Evolutionary conservation across 2,329 filamentous ascomycete species (phyloP), one percentile per base, ranked within the genome.

Genomic region (Cadophora gregata): DNA sequence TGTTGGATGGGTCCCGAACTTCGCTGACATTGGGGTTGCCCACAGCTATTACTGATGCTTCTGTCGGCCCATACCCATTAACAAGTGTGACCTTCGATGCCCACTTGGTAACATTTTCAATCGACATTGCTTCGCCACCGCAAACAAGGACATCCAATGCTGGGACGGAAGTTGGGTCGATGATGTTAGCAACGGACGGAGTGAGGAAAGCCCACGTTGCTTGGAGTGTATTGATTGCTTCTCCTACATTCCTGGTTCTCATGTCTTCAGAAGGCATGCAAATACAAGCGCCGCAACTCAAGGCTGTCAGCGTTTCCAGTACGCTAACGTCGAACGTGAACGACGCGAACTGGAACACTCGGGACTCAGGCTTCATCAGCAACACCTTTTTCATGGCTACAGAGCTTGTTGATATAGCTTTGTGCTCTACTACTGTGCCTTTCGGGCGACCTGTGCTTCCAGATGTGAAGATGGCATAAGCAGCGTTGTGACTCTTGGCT

Each of bases 251-350:
- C 8, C 33, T 36, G 4, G 79, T 70, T n/a, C 78, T 72, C 21
- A 79, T 72, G 10, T 75, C 72, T 29, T 80, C 78, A 5, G 53
- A 79, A 3, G 79, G 78, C 19, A 80, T 73, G 59, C 79, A 80
- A 7, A 80, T 73, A 59, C 77, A 79, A 12, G 77, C 79, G 45
- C 79, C 79, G 33, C 73, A 66, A 48, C 76, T 71, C 19, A 81
- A 74, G 1, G 69, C 66, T 19, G 62, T 64, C 6, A 71, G 21
- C 24, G 66, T 63, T 9, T 72, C 67, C 2, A 31, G 29, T 12
- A 68, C 59, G 33, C 55, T 56, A n/a, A 62, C 59, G 63, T 72
- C 70, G 50, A 63, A 72, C 45, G 55, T 69, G 27, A 59, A 59
- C 4, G 53, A 53, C 21, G 63, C 48, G 53, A 63, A 67, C 29